Base-by-base conservation (phyloP, 306 rosid genomes). In the Castanospermum australe region DNA sequence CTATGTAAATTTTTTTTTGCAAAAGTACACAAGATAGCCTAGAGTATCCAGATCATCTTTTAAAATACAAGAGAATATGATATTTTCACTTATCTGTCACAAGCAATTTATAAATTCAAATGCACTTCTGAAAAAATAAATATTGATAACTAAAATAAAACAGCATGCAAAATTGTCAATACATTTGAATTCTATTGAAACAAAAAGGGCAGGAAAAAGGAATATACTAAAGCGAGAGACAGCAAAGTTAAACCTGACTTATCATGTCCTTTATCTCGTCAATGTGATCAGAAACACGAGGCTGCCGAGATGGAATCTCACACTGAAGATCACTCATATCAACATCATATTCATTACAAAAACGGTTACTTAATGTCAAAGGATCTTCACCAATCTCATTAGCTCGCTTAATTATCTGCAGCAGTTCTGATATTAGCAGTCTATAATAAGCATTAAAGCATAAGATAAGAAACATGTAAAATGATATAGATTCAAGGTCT, bases 251-350 rank as follows among this genome's bases (percentile, higher is more conserved):
- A 60, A 92, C 99, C 98, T 91, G 90, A 60, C 54, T 67, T 84
- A 95, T 95, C 93, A 95, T 80, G 77, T 88, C 90, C 88, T 87
- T 91, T 76, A 92, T 95, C 84, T 95, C 87, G 44, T 76, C 96
- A 90, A 95, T 85, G 84, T 95, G 98, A 12, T 87, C 92, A 54
- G 99, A 95, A 73, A 95, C 99, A 57, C 93, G 92, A 6, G 98
- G 98, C 81, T 92, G 92, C 80, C 60, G 88, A 15, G 96, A 84
- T n/a, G 99, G 99, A 83, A 62, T 35, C 77, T 87, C 89, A 77
- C 99, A 95, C 80, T 91, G 96, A 75, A 95, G 98, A 81, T 77
- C 92, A 28, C 73, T 82, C 97, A 89, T 91, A 83, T 95, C 99
- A 67, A 51, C 63, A 76, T 84, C 75, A 84, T 95, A 95, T 76